Evolutionary conservation across 2,329 filamentous ascomycete genomes (phyloP), one percentile per base, ranked within the genome.

Genomic region (Acephala macrosclerotiorum): DNA sequence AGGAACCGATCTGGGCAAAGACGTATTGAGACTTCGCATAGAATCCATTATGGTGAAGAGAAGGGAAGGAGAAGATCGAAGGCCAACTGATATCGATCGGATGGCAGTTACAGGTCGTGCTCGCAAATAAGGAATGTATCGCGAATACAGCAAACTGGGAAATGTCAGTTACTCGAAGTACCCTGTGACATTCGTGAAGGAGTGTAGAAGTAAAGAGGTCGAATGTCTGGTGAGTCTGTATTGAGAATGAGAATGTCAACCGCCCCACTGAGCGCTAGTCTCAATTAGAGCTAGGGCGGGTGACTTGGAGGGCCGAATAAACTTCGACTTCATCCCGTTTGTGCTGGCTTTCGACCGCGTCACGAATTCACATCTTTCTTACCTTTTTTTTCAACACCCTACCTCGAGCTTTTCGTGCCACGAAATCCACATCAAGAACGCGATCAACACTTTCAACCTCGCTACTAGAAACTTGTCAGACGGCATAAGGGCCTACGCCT

Each of bases 21-120:
- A 89, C 35, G 83, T 87, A 70, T 88, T 88, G 55, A 89, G 80
- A 64, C 84, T 87, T 73, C 85, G 82, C 86, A 89, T 89, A 61
- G 87, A 89, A 74, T 89, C 87, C 87, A 89, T 89, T 71, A 62
- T 72, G 55, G 35, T 22, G 26, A n/a, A n/a, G n/a, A n/a, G n/a
- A n/a, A n/a, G n/a, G 42, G 18, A n/a, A 47, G 26, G 12, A 2
- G 22, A 7, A 9, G 22, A 18, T 53, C 22, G 49, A 26, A 29
- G 49, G 45, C 16, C 6, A 42, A 42, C 40, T 42, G 40, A 42
- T 42, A 25, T 49, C 45, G n/a, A 20, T 16, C 20, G 20, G 42
- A 22, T 47, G n/a, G 29, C 29, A 9, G 29, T 33, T 33, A 9
- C 29, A 33, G 11, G 22, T 53, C 25, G 25, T 26, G 18, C 49